Conservation (phyloP, 2,329 filamentous ascomycete species). For the Fusarium sp. region DNA sequence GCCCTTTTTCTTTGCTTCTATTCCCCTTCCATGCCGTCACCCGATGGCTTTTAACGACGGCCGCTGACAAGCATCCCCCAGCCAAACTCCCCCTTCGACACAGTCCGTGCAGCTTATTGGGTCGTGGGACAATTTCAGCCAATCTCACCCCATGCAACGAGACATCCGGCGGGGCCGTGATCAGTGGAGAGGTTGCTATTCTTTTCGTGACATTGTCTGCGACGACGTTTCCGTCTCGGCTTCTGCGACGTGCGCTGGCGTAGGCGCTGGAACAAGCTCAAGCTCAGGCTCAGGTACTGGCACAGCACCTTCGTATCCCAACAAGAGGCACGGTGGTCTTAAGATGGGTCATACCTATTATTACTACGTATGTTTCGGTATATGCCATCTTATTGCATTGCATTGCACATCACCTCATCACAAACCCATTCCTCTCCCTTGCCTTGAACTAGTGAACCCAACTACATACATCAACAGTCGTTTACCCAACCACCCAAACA, state of each 20-base stretch:
- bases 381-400: slow-evolving; percentile 10
- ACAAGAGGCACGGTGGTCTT: slow-evolving; percentile 78
- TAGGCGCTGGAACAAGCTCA: slow-evolving; percentile 38
- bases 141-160: slow-evolving; percentile 81
- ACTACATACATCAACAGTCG: slow-evolving; percentile 19
- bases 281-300: slow-evolving; percentile 32
- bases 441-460: slow-evolving; percentile 29
- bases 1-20: slow-evolving; percentile 41
- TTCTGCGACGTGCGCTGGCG: slow-evolving; percentile 39
- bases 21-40: slow-evolving; percentile 38
- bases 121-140: slow-evolving; percentile 95
- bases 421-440: slow-evolving; percentile 37
- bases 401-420: slow-evolving; percentile 16
- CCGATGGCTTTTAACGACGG: slow-evolving; percentile 30
- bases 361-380: slow-evolving; percentile 79
- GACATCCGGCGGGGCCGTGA: slow-evolving; percentile 79
- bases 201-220: slow-evolving; percentile 85
- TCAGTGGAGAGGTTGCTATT: slow-evolving; percentile 89
- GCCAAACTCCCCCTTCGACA: slow-evolving; percentile 70
- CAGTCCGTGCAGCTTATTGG: slow-evolving; percentile 84
- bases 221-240: slow-evolving; percentile 71
- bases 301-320: slow-evolving; percentile 39
- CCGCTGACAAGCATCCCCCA: slow-evolving; percentile 52
- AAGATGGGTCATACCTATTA: slow-evolving; percentile 96
- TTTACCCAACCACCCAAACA: slow-evolving; percentile 31